Conservation (phyloP, 1,284 basidiomycete genomes). For the Marasmius fiardii region DNA sequence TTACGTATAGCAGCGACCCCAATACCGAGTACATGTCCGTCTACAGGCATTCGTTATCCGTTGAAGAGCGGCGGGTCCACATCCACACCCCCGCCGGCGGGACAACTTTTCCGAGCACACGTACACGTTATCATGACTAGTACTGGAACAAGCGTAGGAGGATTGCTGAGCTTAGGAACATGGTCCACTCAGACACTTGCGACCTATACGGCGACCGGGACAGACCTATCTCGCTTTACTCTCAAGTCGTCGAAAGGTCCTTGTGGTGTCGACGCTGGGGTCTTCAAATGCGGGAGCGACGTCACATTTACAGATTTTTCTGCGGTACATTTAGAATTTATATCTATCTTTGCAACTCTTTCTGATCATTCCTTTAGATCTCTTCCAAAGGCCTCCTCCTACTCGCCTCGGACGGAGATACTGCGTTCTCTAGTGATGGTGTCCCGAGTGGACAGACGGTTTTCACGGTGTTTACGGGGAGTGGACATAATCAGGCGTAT, state of each 20-base stretch:
- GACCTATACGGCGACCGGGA: slow-evolving; percentile 39
- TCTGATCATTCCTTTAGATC: slow-evolving; percentile 27
- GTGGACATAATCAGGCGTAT: slow-evolving; percentile 38
- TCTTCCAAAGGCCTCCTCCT: slow-evolving; percentile 45
- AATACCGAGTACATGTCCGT: slow-evolving; percentile 46
- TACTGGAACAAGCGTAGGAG: slow-evolving; percentile 31
- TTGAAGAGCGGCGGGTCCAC: not conserved
- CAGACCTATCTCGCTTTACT: slow-evolving; percentile 40
- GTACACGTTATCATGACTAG: slow-evolving; percentile 34
- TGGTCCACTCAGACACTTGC: slow-evolving; percentile 52
- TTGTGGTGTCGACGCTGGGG: slow-evolving; percentile 41
- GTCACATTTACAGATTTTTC: slow-evolving; percentile 48
- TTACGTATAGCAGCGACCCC: slow-evolving; percentile 44
- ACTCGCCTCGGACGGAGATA: slow-evolving; percentile 49
- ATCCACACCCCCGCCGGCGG: too few species aligned
- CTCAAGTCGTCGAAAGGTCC: slow-evolving; percentile 49
- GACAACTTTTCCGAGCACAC: slow-evolving; percentile 43
- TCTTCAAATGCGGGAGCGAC: slow-evolving; percentile 43
- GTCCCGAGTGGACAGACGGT: slow-evolving; percentile 52
- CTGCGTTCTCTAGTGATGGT: slow-evolving; percentile 47
- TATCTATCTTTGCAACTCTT: slow-evolving; percentile 1
- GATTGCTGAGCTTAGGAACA: slow-evolving; percentile 43
- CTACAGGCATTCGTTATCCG: slow-evolving; percentile 52
- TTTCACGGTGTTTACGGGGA: slow-evolving; percentile 48
- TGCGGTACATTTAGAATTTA: slow-evolving; percentile 33